Evolutionary conservation across 208 protist species (phyloP).

Genomic region (Trypanosoma platydactyli): DNA sequence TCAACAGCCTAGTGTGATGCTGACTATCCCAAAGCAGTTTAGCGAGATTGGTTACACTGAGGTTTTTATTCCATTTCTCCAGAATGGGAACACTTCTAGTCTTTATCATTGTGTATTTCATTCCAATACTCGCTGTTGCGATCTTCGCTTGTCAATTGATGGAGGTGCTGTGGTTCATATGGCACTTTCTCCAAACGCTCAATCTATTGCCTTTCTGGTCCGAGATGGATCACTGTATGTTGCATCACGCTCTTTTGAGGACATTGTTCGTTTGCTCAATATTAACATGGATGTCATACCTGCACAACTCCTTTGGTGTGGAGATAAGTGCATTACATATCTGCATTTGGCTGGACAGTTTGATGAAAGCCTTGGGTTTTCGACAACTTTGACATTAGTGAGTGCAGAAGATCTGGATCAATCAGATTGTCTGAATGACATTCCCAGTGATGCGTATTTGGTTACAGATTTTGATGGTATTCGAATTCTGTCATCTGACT

Average conservation of each 20-base stretch:
- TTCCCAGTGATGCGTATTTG: constrained; percentile 48
- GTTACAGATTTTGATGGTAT: constrained; percentile 65
- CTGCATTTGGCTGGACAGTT: constrained; percentile 27
- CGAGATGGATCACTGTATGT: constrained; percentile 62
- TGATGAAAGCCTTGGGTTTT: constrained; percentile 33
- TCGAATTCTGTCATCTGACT: constrained; percentile 43
- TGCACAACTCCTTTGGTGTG: constrained; percentile 68
- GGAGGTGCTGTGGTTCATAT: constrained; percentile 61
- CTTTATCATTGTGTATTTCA: constrained; percentile 38
- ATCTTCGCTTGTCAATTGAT: constrained; percentile 53
- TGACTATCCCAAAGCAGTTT: constrained; percentile 31
- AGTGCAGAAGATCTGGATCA: constrained; percentile 48
- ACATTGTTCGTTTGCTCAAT: constrained; percentile 41
- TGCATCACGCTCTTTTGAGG: constrained; percentile 53
- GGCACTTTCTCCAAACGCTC: constrained; percentile 47
- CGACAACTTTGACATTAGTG: constrained; percentile 45
- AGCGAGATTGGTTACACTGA: constrained; percentile 43
- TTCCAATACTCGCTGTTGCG: constrained; percentile 31
- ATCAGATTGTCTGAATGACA: constrained; percentile 55
- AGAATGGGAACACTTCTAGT: constrained; percentile 24
- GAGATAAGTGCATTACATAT: constrained; percentile 40
- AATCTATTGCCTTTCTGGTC: constrained; percentile 53
- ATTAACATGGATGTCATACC: constrained; percentile 33
- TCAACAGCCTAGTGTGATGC: constrained; percentile 19
- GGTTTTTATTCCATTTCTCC: constrained; percentile 34